Evolutionary conservation across 2,329 filamentous ascomycete genomes (phyloP), one percentile per base, ranked within the genome.

Genomic region (Hymenoscyphus scutula): DNA sequence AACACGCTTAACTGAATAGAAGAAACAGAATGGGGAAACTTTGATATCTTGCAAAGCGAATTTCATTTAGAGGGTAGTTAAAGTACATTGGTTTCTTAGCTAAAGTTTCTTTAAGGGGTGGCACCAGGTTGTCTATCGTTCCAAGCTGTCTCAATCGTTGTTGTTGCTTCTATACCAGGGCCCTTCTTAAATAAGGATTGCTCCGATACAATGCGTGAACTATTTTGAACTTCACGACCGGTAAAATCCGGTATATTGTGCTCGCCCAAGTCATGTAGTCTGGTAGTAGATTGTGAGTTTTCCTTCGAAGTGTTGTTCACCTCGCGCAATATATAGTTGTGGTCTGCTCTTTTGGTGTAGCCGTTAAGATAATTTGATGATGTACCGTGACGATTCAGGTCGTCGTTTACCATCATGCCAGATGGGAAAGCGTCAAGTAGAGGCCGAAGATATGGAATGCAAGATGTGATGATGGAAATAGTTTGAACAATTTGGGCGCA

Each of bases 401-500:
- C n/a, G 8, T 51, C 45, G 45, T 27, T 51, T 23, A 27, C 45
- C 45, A 51, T 19, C 45, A 51, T 51, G 1, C 45, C 45, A 51
- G 45, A 51, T 25, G 45, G 45, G 11, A 51, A 51, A 7, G 45
- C 45, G 13, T 51, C 45, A 23, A 51, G 45, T 27, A 51, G 15
- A 23, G 45, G 45, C 19, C 45, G 45, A 51, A 51, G 25, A 27
- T 51, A 51, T 10, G 45, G 45, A 51, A 51, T 51, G n/a, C 45
- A 51, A 3, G 45, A 51, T 51, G 45, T 51, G 25, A 51, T 51
- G 13, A 51, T 51, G 25, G 15, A 19, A 17, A 19, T 51, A 10
- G 45, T 51, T 27, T 51, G 45, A 23, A 51, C 45, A 27, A 51
- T 51, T 51, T 51, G 45, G 15, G 25, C 45, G 25, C 45, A 51